Conservation (phyloP, 176 grass and related monocot genomes). For the Canna indica region DNA sequence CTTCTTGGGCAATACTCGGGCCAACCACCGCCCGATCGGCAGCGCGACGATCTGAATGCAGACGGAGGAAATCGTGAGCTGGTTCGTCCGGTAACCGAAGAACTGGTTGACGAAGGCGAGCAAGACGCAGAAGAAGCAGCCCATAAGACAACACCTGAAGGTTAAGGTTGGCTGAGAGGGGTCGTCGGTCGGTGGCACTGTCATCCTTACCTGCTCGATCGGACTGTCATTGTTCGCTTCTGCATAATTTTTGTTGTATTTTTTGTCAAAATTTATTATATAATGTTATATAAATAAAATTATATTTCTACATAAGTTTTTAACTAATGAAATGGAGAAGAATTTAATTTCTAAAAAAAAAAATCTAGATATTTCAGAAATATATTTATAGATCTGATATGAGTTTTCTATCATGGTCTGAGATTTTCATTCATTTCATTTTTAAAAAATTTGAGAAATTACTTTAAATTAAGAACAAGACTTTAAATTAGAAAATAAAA, state of each 20-base stretch:
- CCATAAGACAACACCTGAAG: constrained; percentile 61
- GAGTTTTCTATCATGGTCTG: too few species aligned
- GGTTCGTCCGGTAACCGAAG: constrained; percentile 76
- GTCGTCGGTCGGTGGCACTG: constrained; percentile 56
- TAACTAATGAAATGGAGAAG: too few species aligned
- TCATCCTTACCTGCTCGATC: constrained; percentile 73
- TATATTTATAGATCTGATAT: too few species aligned
- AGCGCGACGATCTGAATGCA: constrained; percentile 62
- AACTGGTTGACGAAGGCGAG: constrained; percentile 91
- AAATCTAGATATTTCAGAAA: too few species aligned
- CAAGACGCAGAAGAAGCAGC: constrained; percentile 34
- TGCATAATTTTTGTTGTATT: not conserved
- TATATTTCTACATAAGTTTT: too few species aligned
- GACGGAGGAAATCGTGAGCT: constrained; percentile 45
- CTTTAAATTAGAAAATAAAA: too few species aligned
- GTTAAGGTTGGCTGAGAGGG: constrained; percentile 54
- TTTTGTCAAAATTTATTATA: too few species aligned
- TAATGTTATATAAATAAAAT: too few species aligned
- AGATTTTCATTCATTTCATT: too few species aligned
- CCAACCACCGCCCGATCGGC: constrained; percentile 62
- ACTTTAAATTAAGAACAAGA: too few species aligned
- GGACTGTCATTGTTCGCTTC: constrained; percentile 29
- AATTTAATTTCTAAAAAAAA: too few species aligned
- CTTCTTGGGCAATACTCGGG: constrained; percentile 38
- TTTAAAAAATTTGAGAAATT: too few species aligned